Percentiles rank a stretch among this genome's conserved stretches.
Conservation (phyloP, 805 yeast species). For the Wickerhamiella siamensis region DNA sequence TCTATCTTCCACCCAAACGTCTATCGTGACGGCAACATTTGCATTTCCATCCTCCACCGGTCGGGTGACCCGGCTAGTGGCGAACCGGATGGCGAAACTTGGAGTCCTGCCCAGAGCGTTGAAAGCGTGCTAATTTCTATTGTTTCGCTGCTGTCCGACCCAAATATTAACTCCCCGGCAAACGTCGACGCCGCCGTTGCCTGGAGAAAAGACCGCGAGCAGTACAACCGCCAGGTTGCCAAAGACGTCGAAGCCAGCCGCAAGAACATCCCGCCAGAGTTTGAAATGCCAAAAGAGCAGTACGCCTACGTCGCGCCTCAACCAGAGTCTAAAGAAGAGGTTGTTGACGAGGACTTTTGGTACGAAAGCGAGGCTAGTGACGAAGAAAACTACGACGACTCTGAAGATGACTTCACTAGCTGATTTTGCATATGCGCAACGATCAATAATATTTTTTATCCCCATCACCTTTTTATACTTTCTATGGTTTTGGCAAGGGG, state of each 20-base stretch:
- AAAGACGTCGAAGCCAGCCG: conserved; percentile 61
- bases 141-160: conserved; percentile 82
- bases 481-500: too few relatives aligned
- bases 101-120: conserved; percentile 67
- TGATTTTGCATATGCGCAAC: too few relatives aligned
- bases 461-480: too few relatives aligned
- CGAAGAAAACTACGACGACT: conserved; percentile 33
- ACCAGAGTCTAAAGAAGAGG: conserved; percentile 31
- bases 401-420: conserved; percentile 25
- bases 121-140: conserved; percentile 83
- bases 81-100: conserved; percentile 85
- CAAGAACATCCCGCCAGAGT: conserved; percentile 76
- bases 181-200: conserved; percentile 91
- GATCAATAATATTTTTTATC: too few relatives aligned
- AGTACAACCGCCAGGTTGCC: conserved; percentile 58
- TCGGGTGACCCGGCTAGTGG: conserved; percentile 84
- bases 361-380: conserved; percentile 60
- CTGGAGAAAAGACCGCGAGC: conserved; percentile 68
- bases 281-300: conserved; percentile 57
- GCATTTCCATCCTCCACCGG: conserved; percentile 84
- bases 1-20: conserved; percentile 92
- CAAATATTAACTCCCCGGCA: conserved; percentile 86
- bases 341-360: conserved; percentile 74
- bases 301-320: conserved; percentile 37
- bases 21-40: conserved; percentile 81